These are phyloP conservation scores for Huntiella bhutanensis DNA, from an alignment of 2,329 filamentous ascomycete genomes.

Conservation along the genomic window DNA sequence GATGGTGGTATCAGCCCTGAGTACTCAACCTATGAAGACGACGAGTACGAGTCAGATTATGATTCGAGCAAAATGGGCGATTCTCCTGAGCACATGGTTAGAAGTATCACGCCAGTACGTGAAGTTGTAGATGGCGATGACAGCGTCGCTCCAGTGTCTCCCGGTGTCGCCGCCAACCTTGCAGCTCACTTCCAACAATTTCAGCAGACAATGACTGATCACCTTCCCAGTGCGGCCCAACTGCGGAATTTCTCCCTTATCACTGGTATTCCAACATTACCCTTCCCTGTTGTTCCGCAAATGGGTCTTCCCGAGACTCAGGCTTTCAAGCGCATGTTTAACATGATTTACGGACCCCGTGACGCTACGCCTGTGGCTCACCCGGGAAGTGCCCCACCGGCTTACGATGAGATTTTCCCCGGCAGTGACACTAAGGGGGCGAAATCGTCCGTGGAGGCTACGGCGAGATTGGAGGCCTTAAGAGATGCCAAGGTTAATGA, in stretches of 20 bases:
- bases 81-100: background rate
- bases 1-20: conserved; percentile 17
- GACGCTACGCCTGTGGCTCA: background rate
- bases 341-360: conserved; percentile 40
- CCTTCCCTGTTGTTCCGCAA: conserved; percentile 36
- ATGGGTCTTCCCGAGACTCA: conserved; percentile 35
- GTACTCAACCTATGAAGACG: conserved; percentile 27
- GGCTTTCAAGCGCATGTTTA: conserved; percentile 52
- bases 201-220: conserved; percentile 49
- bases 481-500: conserved; percentile 6
- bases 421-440: conserved; percentile 23
- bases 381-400: conserved; percentile 36
- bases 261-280: conserved; percentile 37
- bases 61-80: background rate
- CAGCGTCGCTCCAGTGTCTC: conserved; percentile 15
- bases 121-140: conserved; percentile 2
- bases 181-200: conserved; percentile 57
- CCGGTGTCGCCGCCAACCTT: conserved; percentile 55
- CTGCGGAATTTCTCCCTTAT: conserved; percentile 34
- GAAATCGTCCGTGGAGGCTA: conserved; percentile 36
- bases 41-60: conserved; percentile 17
- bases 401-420: conserved; percentile 66
- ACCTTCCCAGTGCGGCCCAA: conserved; percentile 28
- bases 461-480: conserved; percentile 18
- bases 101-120: conserved; percentile 3